phyloP scores from a whole-genome alignment of 1,139 yeast species.

The Zygotorulaspora mrakii region DNA sequence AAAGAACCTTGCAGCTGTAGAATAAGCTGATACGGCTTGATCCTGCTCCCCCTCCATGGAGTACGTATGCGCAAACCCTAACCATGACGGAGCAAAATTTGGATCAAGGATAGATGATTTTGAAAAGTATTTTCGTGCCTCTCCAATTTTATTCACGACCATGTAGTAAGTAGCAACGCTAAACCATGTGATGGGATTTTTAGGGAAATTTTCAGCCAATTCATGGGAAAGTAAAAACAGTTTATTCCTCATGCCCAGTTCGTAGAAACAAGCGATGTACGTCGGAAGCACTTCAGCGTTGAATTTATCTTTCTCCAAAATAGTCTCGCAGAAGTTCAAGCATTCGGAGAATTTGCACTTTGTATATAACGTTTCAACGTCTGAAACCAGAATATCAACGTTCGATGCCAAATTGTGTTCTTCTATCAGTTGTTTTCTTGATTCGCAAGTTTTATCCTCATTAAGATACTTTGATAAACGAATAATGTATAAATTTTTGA shows the following conservation, averaged over 20 bases:
- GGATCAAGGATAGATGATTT: slow-evolving; percentile 89
- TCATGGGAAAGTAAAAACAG: slow-evolving; percentile 80
- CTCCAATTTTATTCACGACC: slow-evolving; percentile 66
- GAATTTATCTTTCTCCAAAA: slow-evolving; percentile 60
- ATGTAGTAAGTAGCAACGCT: slow-evolving; percentile 90
- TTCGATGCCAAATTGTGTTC: slow-evolving; percentile 70
- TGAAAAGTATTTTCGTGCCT: slow-evolving; percentile 83
- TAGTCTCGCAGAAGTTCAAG: slow-evolving; percentile 63
- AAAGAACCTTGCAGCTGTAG: slow-evolving; percentile 89
- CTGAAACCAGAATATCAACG: slow-evolving; percentile 62
- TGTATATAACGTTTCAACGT: slow-evolving; percentile 68
- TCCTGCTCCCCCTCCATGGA: slow-evolving; percentile 98
- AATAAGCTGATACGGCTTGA: slow-evolving; percentile 95
- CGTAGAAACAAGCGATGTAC: slow-evolving; percentile 81
- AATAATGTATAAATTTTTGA: slow-evolving; percentile 70
- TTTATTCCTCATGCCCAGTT: slow-evolving; percentile 77
- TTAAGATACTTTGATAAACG: slow-evolving; percentile 71
- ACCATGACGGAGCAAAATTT: slow-evolving; percentile 94
- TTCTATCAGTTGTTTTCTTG: slow-evolving; percentile 61
- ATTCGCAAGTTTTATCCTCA: slow-evolving; percentile 56
- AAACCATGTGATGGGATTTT: slow-evolving; percentile 82
- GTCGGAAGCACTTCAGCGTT: slow-evolving; percentile 74
- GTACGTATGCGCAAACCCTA: slow-evolving; percentile 97
- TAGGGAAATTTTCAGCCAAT: slow-evolving; percentile 81
- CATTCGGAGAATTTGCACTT: slow-evolving; percentile 83